phyloP scores from a whole-genome alignment of 805 yeast genomes.

The Cyberlindnera misumaiensis region DNA sequence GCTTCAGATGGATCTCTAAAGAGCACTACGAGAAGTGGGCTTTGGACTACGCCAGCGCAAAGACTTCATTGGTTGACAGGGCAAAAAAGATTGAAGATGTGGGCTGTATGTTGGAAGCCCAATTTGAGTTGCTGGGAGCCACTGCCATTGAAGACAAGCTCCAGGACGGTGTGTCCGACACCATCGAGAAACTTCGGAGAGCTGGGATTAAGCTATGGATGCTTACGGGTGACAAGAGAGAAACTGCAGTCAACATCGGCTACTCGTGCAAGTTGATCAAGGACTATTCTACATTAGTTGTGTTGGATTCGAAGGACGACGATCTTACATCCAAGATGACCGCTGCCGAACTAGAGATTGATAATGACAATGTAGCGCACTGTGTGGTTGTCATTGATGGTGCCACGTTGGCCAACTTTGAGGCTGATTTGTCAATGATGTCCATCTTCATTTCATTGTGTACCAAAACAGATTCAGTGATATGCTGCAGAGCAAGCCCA shows the following conservation, averaged over 20 bases:
- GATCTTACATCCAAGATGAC: slow-evolving; percentile 61
- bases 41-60: slow-evolving; percentile 61
- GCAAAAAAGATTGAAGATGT: slow-evolving; percentile 56
- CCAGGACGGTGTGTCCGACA: slow-evolving; percentile 94
- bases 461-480: slow-evolving; percentile 80
- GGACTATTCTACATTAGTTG: slow-evolving; percentile 83
- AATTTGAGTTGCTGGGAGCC: slow-evolving; percentile 75
- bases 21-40: slow-evolving; percentile 63
- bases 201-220: slow-evolving; percentile 97
- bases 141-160: slow-evolving; percentile 96
- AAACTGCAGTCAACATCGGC: slow-evolving; percentile 96
- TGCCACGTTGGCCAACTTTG: slow-evolving; percentile 68
- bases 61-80: slow-evolving; percentile 66
- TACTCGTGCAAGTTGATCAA: slow-evolving; percentile 89
- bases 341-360: slow-evolving; percentile 68
- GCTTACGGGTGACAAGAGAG: slow-evolving; percentile 97
- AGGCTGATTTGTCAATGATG: slow-evolving; percentile 64
- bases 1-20: slow-evolving; percentile 62
- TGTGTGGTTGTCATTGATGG: slow-evolving; percentile 95
- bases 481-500: slow-evolving; percentile 95
- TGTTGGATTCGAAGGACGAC: slow-evolving; percentile 52
- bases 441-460: slow-evolving; percentile 79
- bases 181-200: slow-evolving; percentile 83
- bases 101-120: slow-evolving; percentile 66
- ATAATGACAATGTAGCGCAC: slow-evolving; percentile 77